Percentiles rank a stretch among this genome's conserved stretches.
Conservation (phyloP, 2,329 filamentous ascomycete genomes). For the Chrysoporthe cubensis region DNA sequence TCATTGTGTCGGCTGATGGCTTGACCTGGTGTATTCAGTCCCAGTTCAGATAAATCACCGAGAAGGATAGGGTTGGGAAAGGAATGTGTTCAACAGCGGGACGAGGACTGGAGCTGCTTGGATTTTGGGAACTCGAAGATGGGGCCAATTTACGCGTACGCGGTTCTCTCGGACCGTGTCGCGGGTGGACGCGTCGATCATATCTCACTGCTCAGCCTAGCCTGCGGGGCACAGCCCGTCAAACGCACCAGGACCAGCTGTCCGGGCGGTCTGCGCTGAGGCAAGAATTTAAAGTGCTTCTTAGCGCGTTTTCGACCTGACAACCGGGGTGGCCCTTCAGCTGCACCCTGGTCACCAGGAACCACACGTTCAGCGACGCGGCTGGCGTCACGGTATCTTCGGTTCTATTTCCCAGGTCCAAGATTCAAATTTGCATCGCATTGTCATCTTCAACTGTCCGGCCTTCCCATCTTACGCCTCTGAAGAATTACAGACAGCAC, state of each 20-base stretch:
- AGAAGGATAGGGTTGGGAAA: background rate
- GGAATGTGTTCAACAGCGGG: background rate
- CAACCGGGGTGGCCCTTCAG: background rate
- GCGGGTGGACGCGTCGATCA: background rate
- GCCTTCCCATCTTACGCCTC: background rate
- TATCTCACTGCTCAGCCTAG: background rate
- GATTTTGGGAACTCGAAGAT: conserved; percentile 8
- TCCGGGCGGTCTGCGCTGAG: background rate
- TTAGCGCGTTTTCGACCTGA: background rate
- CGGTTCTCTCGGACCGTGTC: conserved; percentile 5
- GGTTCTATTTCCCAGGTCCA: background rate
- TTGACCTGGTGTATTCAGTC: background rate
- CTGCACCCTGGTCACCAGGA: background rate
- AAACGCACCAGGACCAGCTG: background rate
- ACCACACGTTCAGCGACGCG: conserved; percentile 13
- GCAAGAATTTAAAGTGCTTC: background rate
- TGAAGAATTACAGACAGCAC: background rate
- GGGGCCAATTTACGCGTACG: conserved; percentile 22
- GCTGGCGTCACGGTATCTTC: conserved; percentile 3
- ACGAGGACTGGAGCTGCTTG: background rate
- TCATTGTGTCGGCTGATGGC: conserved; percentile 21
- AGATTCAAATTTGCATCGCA: background rate
- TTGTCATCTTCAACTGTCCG: background rate
- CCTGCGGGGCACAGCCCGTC: background rate
- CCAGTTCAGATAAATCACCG: background rate